Base-by-base conservation (phyloP, 2,329 filamentous ascomycete genomes). In the Claviceps citrina region DNA sequence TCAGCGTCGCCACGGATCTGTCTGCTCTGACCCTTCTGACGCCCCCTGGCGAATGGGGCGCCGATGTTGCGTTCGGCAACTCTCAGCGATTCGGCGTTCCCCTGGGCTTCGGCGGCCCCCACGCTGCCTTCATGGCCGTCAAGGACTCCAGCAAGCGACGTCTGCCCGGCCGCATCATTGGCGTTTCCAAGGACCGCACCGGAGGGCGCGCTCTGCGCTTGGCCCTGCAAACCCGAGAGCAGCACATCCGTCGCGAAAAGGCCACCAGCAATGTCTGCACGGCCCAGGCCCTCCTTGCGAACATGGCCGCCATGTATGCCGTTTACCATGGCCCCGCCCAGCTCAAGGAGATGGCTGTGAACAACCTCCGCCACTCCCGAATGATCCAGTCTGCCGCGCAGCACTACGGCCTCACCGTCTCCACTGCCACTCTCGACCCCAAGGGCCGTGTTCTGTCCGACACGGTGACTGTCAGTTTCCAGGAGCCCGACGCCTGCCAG, bases 241-340 rank as follows among this genome's bases (percentile, higher is more conserved):
- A 96, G 65, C 89, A 96, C 59, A 95, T 96, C 57, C 76, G 89
- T 48, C 76, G 89, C 54, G 89, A 96, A 59, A 95, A 95, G 71
- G 89, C 89, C 1, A 96, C 89, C 2, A 94, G 86, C 67, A 96
- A 96, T 56, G 87, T 95, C 44, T 96, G 89, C 66, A 96, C 89
- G 1, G 87, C 89, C 1, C 89, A 96, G 62, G 89, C 89, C 7
- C 66, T 96, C 20, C 68, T 95, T 38, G 89, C 89, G 28, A 96
- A 96, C 60, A 95, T 95, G 84, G 89, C 78, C 50, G 85, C 87
- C 40, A 81, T 95, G 65, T 96, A 94, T 56, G 87, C 86, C 39
- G 71, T 95, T 40, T 96, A 95, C 60, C 89, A 96, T 57, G 89
- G 89, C 3, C 89, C 89, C 1, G 62, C 76, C 40, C 86, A 87